Percentiles rank a stretch among this genome's conserved stretches.
Conservation (phyloP, 257 asterid genomes). For the Primulina tabacum region DNA sequence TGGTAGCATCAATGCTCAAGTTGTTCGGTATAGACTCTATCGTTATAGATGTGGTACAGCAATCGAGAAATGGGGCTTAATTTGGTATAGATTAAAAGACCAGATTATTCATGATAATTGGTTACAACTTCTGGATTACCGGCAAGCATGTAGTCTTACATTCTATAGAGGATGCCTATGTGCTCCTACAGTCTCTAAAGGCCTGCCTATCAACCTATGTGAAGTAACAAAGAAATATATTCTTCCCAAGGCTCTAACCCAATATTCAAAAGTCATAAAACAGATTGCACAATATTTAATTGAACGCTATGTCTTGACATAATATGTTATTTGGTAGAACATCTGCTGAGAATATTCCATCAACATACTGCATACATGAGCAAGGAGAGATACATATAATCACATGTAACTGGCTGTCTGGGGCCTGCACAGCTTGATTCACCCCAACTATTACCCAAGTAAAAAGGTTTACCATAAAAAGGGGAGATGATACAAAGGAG, state of each 20-base stretch:
- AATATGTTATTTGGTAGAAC: not conserved
- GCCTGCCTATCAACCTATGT: not conserved
- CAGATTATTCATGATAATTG: not conserved
- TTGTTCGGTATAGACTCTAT: no score
- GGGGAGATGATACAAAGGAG: not conserved
- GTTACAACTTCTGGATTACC: not conserved
- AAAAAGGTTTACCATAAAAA: not conserved
- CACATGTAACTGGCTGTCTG: not conserved
- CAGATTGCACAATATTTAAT: not conserved
- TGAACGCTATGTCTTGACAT: not conserved
- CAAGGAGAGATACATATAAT: not conserved
- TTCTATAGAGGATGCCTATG: no score
- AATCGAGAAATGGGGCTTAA: not conserved
- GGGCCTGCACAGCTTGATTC: not conserved
- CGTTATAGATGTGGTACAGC: not conserved
- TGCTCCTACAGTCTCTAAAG: not conserved
- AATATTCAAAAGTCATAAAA: not conserved
- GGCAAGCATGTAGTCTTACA: not conserved
- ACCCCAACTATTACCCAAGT: not conserved
- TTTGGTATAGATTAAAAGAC: not conserved
- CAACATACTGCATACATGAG: not conserved
- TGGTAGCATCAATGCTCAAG: not conserved
- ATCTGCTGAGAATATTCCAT: not conserved
- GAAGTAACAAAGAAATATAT: not conserved
- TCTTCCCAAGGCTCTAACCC: not conserved